Conservation (phyloP, 2,329 filamentous ascomycete genomes). For the Dactylellina drechsleri region DNA sequence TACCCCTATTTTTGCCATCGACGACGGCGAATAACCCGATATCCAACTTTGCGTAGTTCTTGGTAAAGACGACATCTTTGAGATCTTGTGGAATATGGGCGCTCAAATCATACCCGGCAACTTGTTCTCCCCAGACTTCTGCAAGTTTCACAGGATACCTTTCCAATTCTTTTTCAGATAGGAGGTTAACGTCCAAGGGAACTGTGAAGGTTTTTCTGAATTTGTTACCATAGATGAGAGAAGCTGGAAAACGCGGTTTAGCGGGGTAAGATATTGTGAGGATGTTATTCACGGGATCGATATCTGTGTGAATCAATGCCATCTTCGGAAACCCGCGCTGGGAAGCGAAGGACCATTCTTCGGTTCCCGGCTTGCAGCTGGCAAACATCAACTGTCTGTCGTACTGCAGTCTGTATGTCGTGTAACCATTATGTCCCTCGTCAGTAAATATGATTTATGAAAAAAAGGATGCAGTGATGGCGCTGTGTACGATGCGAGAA, state of each 20-base stretch:
- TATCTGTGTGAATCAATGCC: slow-evolving; percentile 72
- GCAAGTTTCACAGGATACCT: slow-evolving; percentile 72
- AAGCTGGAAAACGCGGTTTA: slow-evolving; percentile 37
- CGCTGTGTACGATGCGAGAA: neutral
- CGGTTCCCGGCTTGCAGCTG: slow-evolving; percentile 59
- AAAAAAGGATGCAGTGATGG: neutral
- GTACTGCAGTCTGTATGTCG: slow-evolving; percentile 68
- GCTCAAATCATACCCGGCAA: slow-evolving; percentile 64
- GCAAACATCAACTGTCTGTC: slow-evolving; percentile 87
- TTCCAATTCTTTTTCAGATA: slow-evolving; percentile 66
- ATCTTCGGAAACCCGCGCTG: slow-evolving; percentile 76
- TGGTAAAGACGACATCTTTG: slow-evolving; percentile 41
- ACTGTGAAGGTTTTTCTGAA: slow-evolving; percentile 74
- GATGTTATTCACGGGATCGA: slow-evolving; percentile 59
- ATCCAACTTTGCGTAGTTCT: slow-evolving; percentile 58
- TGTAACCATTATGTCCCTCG: slow-evolving; percentile 20
- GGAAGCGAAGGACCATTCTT: slow-evolving; percentile 76
- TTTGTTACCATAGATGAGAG: slow-evolving; percentile 56
- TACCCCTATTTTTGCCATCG: slow-evolving; percentile 68
- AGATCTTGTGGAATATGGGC: slow-evolving; percentile 61
- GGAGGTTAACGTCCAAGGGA: slow-evolving; percentile 70
- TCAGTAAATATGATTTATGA: slow-evolving; percentile 8
- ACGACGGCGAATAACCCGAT: slow-evolving; percentile 76
- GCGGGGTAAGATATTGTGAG: slow-evolving; percentile 56
- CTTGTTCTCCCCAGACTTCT: slow-evolving; percentile 72